Conservation (phyloP, 2,329 filamentous ascomycete genomes). For the Paracorniculantispora psalliotae region DNA sequence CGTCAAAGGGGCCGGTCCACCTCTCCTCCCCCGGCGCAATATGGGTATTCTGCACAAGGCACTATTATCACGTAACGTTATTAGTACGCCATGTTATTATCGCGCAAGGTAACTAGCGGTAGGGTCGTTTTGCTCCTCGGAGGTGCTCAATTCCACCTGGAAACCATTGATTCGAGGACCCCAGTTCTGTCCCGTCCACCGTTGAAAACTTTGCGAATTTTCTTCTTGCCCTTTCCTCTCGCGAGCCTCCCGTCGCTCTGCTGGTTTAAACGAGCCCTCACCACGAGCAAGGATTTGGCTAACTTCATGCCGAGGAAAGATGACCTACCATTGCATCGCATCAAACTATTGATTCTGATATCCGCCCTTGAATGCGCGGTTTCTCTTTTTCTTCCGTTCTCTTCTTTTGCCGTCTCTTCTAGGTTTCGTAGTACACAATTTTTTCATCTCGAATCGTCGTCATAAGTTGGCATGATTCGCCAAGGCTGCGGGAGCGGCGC, state of each 20-base stretch:
- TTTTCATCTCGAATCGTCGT: not conserved
- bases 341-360: too few species aligned
- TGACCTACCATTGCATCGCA: too few species aligned
- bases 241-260: not conserved
- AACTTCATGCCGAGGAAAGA: not conserved
- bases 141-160: not conserved
- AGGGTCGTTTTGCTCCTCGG: not conserved
- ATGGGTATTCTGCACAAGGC: too few species aligned
- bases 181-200: not conserved
- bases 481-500: not conserved
- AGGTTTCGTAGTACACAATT: not conserved
- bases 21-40: not conserved
- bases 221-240: not conserved
- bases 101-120: not conserved
- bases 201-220: not conserved
- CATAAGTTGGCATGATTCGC: not conserved
- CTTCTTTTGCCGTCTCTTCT: not conserved
- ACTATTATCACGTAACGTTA: conserved; percentile 6
- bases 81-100: not conserved
- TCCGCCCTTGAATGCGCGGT: not conserved
- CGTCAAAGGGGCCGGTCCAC: not conserved
- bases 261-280: not conserved
- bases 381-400: not conserved
- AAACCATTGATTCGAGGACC: not conserved
- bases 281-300: not conserved